These are phyloP conservation scores for Bonnemaisonia californica DNA, from an alignment of 31 red algal species.

Conservation along the genomic window DNA sequence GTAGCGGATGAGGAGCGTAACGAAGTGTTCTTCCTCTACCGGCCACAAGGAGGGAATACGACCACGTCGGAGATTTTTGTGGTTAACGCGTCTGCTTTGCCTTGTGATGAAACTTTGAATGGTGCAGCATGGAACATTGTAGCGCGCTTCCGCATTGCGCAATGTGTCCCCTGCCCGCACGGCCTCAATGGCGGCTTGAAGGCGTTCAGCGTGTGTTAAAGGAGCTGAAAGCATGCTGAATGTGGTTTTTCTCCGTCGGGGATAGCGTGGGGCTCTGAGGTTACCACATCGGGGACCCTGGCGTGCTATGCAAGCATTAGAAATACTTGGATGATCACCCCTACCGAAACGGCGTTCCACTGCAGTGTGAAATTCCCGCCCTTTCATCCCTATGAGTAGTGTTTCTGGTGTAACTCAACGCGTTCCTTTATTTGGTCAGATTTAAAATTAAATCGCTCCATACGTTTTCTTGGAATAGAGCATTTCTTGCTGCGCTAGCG, in stretches of 20 bases:
- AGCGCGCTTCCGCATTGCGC: too few species aligned
- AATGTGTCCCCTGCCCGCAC: too few species aligned
- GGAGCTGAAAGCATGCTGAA: too few species aligned
- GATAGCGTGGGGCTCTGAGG: too few species aligned
- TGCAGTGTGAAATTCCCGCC: background rate
- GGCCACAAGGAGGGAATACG: background rate
- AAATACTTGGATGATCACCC: too few species aligned
- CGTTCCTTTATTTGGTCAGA: background rate
- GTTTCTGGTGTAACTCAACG: background rate
- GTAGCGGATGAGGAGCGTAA: background rate
- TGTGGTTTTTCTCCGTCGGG: too few species aligned
- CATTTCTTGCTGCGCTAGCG: too few species aligned
- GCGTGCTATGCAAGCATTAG: background rate
- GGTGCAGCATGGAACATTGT: too few species aligned
- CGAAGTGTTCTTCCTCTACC: background rate
- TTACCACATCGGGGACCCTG: background rate
- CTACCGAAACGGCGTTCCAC: background rate
- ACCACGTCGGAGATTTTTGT: background rate
- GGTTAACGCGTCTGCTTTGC: background rate
- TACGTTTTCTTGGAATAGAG: too few species aligned
- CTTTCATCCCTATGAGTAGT: background rate
- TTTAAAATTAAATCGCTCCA: background rate
- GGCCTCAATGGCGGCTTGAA: too few species aligned
- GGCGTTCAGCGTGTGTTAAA: too few species aligned
- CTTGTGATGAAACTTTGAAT: background rate